Evolutionary conservation across 2,329 filamentous ascomycete species (phyloP), one percentile per base, ranked within the genome.

Genomic region (Cordyceps fumosorosea): DNA sequence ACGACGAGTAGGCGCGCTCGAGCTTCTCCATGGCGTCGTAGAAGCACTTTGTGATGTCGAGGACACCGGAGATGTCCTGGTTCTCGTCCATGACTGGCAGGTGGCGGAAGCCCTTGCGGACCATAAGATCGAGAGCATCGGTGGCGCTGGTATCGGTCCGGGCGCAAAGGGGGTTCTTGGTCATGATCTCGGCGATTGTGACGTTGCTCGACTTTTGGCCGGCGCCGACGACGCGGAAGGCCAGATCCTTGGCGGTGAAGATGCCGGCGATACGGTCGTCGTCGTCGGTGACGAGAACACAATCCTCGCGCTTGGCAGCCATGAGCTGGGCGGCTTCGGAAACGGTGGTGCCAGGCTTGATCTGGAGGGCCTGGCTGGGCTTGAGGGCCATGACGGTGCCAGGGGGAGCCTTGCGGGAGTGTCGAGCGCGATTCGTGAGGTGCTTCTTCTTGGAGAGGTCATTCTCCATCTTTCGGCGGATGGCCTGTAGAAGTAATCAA

Each of bases 1-100:
- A 99, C 18, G 95, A 98, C 67, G 91, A 92, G 75, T 99, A 99
- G 56, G 95, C 95, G 57, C 95, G 89, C 81, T 99, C 95, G 64
- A 99, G 80, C 81, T 99, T 99, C 81, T 99, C 95, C 95, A 99
- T 99, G 50, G 95, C 95, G 77, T 99, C 95, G 77, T 99, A 99
- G 77, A 99, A 99, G 78, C 95, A 99, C 78, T 98, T 99, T 62
- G 95, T 99, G 70, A 99, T 99, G 76, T 99, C 95, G 60, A 99
- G 81, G 67, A 99, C 93, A 80, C 95, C 95, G 8, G 93, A 96
- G 65, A 99, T 99, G 72, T 99, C 93, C 77, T 99, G 95, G 76
- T 99, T 98, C 80, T 99, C 95, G 76, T 99, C 95, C 95, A 99
- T 99, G 67, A 99, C 95, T 3, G 95, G 95, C 72, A 99, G 77